A percentile compares a stretch with the other conserved stretches of the same genome.
These are phyloP conservation scores for Schizosaccharomyces versatilis DNA, from an alignment of 1,139 yeast species.

Conservation along the genomic window DNA sequence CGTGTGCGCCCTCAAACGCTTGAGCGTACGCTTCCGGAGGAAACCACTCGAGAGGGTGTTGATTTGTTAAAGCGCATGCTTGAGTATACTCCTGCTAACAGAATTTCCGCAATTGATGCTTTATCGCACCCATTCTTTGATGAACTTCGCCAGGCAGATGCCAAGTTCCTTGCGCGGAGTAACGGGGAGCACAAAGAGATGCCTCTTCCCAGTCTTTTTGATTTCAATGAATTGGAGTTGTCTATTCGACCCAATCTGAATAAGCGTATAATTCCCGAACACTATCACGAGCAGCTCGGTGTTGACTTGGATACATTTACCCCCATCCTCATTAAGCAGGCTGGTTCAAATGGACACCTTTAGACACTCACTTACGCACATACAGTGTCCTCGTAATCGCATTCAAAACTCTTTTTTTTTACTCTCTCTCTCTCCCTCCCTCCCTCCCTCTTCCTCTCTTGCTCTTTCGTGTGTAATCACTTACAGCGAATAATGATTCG, in stretches of 20 bases:
- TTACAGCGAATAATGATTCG: not conserved
- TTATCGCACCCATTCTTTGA: conserved; percentile 54
- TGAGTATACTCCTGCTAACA: conserved; percentile 53
- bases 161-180: conserved; percentile 31
- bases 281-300: conserved; percentile 20
- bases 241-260: conserved; percentile 24
- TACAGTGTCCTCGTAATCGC: not conserved
- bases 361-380: not conserved
- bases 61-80: conserved; percentile 37
- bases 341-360: conserved; percentile 11
- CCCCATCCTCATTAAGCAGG: conserved; percentile 19
- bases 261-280: conserved; percentile 21
- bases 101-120: conserved; percentile 50
- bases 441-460: not conserved
- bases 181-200: conserved; percentile 20
- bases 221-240: conserved; percentile 22
- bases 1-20: conserved; percentile 87
- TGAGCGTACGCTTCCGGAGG: conserved; percentile 53
- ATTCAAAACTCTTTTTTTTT: not conserved
- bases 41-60: conserved; percentile 32
- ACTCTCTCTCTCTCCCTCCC: not conserved
- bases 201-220: conserved; percentile 23
- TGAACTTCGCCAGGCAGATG: conserved; percentile 37
- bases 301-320: conserved; percentile 21
- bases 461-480: not conserved